Conservation (phyloP, 2,329 filamentous ascomycete species). For the Venturia asperata region DNA sequence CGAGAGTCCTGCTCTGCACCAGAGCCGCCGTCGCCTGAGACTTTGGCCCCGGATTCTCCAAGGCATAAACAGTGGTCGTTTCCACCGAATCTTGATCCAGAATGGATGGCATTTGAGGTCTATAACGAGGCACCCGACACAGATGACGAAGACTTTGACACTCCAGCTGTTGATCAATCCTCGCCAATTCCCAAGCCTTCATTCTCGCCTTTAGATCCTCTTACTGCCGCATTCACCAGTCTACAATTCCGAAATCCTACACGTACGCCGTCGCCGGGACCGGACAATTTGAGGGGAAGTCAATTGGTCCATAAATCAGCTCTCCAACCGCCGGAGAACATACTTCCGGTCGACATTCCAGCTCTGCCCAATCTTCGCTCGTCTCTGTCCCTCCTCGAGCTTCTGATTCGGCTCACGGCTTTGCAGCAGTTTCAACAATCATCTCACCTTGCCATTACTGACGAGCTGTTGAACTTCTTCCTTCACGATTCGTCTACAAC, state of each 20-base stretch:
- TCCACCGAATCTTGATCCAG: constrained; percentile 70
- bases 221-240: constrained; percentile 2
- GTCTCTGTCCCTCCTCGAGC: constrained; percentile 76
- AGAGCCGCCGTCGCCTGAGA: constrained; percentile 20
- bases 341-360: constrained; percentile 24
- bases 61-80: constrained; percentile 46
- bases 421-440: constrained; percentile 89
- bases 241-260: constrained; percentile 15
- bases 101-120: constrained; percentile 89
- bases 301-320: constrained; percentile 18
- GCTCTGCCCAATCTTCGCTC: constrained; percentile 50
- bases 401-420: constrained; percentile 75
- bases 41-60: constrained; percentile 21
- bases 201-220: constrained; percentile 15
- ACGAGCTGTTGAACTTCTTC: constrained; percentile 86
- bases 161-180: constrained; percentile 21
- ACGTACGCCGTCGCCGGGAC: constrained; percentile 9
- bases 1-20: constrained; percentile 34
- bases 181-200: constrained; percentile 22
- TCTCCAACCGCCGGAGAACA: constrained; percentile 26
- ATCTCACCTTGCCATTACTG: constrained; percentile 81
- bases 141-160: constrained; percentile 39
- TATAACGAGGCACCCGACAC: constrained; percentile 58
- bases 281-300: constrained; percentile 20
- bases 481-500: constrained; percentile 62